Percentiles rank a stretch among this genome's conserved stretches.
These are phyloP conservation scores for Antrodiella citrinella DNA, from an alignment of 768 basidiomycete genomes.

Conservation along the genomic window DNA sequence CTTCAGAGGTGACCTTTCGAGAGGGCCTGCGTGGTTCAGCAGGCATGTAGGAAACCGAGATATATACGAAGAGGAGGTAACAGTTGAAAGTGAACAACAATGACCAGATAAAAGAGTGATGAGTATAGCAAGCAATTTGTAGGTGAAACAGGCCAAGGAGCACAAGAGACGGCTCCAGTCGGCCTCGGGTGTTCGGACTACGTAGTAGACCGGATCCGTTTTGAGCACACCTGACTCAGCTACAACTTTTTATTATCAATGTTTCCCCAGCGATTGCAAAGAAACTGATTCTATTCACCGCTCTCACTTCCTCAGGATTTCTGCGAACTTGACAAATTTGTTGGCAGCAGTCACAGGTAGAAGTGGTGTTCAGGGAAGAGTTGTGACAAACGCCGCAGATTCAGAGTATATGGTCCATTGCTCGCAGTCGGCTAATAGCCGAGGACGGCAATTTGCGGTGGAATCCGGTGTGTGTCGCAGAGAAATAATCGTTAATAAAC, in stretches of 20 bases:
- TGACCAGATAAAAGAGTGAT: not conserved
- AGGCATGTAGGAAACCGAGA: slow-evolving; percentile 15
- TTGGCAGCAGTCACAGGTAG: not conserved
- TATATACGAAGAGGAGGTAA: not conserved
- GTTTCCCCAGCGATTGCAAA: not conserved
- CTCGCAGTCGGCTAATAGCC: not conserved
- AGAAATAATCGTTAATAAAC: too few relatives aligned
- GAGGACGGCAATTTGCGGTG: too few relatives aligned
- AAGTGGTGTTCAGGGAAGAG: not conserved
- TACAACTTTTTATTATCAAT: not conserved
- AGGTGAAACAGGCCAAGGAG: not conserved
- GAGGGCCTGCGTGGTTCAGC: slow-evolving; percentile 17
- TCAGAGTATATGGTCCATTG: not conserved
- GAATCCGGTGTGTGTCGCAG: too few relatives aligned
- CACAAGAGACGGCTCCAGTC: not conserved
- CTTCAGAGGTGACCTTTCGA: slow-evolving; percentile 17
- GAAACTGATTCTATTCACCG: not conserved
- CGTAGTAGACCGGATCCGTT: not conserved
- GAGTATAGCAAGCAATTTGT: too few relatives aligned
- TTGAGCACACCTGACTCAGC: not conserved
- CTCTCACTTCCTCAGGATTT: not conserved
- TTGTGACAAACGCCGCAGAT: not conserved
- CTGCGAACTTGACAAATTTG: not conserved
- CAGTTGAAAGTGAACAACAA: not conserved
- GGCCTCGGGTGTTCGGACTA: not conserved